A percentile compares a stretch with the other conserved stretches of the same genome.
These are phyloP conservation scores for Aspergillus udagawae DNA, from an alignment of 2,329 filamentous ascomycete genomes.

Conservation along the genomic window DNA sequence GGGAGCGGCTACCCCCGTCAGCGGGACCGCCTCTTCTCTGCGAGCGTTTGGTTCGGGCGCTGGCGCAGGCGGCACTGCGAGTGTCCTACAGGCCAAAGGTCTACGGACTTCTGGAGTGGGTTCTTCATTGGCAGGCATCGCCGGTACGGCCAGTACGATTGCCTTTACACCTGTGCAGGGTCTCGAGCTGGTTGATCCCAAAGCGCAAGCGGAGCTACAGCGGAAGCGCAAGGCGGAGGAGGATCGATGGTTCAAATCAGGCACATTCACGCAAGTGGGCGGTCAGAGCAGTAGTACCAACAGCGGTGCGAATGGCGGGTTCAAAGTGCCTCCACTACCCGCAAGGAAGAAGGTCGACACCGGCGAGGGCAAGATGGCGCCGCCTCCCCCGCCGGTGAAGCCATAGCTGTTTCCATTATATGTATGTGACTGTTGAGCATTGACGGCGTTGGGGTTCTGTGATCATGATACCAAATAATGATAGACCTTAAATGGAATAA, in stretches of 20 bases:
- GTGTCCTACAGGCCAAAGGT: slow-evolving; percentile 72
- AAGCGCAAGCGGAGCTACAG: slow-evolving; percentile 79
- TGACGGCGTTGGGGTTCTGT: neutral
- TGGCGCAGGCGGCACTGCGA: slow-evolving; percentile 54
- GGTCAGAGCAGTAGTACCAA: slow-evolving; percentile 26
- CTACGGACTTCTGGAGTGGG: slow-evolving; percentile 80
- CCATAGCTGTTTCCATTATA: slow-evolving; percentile 6
- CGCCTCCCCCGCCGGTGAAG: slow-evolving; percentile 33
- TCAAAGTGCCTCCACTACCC: slow-evolving; percentile 78
- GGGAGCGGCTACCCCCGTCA: slow-evolving; percentile 63
- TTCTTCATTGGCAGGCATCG: slow-evolving; percentile 58
- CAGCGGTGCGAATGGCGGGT: slow-evolving; percentile 55
- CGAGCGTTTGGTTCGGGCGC: slow-evolving; percentile 66
- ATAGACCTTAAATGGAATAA: neutral
- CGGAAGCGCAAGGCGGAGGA: slow-evolving; percentile 91
- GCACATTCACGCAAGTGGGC: slow-evolving; percentile 89
- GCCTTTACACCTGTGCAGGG: slow-evolving; percentile 95
- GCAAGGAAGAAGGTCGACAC: slow-evolving; percentile 69
- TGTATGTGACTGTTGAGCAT: slow-evolving; percentile 4
- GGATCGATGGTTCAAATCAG: slow-evolving; percentile 93
- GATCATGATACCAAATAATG: neutral
- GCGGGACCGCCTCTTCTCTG: slow-evolving; percentile 70
- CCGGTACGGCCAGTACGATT: slow-evolving; percentile 78
- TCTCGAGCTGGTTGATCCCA: slow-evolving; percentile 90
- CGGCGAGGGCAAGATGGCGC: slow-evolving; percentile 54